Base-by-base conservation (phyloP, 2,329 filamentous ascomycete genomes). In the Claviceps paspali region DNA sequence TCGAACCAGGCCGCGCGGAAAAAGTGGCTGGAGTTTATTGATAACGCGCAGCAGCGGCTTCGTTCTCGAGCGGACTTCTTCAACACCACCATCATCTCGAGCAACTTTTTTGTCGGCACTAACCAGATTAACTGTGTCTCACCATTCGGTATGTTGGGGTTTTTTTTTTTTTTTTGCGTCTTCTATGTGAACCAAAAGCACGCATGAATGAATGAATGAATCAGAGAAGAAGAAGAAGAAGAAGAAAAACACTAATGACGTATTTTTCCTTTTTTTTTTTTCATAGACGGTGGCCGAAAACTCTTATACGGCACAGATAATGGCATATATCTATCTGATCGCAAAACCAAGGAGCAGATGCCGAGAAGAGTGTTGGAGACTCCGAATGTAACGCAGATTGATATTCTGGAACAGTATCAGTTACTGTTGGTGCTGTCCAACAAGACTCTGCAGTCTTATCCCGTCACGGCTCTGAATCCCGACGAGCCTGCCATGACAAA, bases 21-120 rank as follows among this genome's bases (percentile, higher is more conserved):
- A 56, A 98, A 96, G 60, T 98, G 91, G 80, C 85, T 98, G 54
- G 87, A 98, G 61, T 79, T 84, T 52, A 95, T 98, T 49, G 85
- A 94, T 51, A 72, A 77, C 35, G 86, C 94, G 47, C 92, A 98
- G 57, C 77, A 83, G 49, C 82, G 82, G 43, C 68, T 98, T 40
- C 76, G 86, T 45, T 80, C 87, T 21, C 85, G 85, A 42, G 85
- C 91, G 41, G 79, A 86, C 48, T 96, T 93, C 68, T 92, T 96
- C 63, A 88, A 83, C 49, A 73, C 81, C 18, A 74, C 65, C 3
- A 59, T 68, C 30, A 63, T 79, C 29, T 77, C 73, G 23, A 65
- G 62, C 46, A 63, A 63, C 41, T 79, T 76, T 56, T 79, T 78
- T 51, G 63, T 68, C 12, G 60, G 68, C 14, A 61, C 75, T 28